Evolutionary conservation across 176 grass and related monocot species (phyloP).

Genomic region (Eragrostis nindensis): DNA sequence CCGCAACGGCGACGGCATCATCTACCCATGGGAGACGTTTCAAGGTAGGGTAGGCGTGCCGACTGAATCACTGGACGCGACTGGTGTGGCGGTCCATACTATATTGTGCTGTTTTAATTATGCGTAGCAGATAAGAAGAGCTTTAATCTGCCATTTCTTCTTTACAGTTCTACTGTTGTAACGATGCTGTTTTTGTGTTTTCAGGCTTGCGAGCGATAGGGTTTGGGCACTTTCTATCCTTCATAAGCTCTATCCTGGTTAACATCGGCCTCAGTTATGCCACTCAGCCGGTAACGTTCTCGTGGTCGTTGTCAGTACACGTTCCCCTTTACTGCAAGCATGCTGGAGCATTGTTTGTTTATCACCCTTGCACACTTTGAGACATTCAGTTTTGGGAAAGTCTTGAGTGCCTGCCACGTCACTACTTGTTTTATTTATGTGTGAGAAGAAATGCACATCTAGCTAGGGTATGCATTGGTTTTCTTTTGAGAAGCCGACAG

Average conservation of each 20-base stretch:
- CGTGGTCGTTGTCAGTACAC: not conserved
- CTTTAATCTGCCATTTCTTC: not conserved
- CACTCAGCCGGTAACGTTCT: constrained; percentile 58
- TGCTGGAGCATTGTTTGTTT: not conserved
- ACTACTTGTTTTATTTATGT: not conserved
- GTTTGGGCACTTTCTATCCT: constrained; percentile 17
- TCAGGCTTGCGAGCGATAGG: constrained; percentile 59
- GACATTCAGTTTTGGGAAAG: not conserved
- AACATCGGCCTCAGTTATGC: constrained; percentile 49
- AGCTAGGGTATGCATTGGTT: not conserved
- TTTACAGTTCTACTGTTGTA: constrained; percentile 3
- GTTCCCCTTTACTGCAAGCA: not conserved
- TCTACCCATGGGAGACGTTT: constrained; percentile 47
- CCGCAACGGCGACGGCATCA: constrained; percentile 50
- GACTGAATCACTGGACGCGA: not conserved
- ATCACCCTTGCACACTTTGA: not conserved
- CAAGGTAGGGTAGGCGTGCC: constrained; percentile 21
- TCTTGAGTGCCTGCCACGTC: constrained; percentile 3
- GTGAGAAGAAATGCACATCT: not conserved
- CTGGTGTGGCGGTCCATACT: not conserved
- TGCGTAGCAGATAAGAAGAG: not conserved
- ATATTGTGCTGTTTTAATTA: not conserved
- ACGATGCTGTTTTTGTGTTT: constrained; percentile 8
- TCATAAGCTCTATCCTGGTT: constrained; percentile 26
- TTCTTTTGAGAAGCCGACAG: not conserved